A percentile compares a stretch with the other conserved stretches of the same genome.
phyloP scores from a whole-genome alignment of 2,329 filamentous ascomycete genomes.

The Fusarium beomiforme region DNA sequence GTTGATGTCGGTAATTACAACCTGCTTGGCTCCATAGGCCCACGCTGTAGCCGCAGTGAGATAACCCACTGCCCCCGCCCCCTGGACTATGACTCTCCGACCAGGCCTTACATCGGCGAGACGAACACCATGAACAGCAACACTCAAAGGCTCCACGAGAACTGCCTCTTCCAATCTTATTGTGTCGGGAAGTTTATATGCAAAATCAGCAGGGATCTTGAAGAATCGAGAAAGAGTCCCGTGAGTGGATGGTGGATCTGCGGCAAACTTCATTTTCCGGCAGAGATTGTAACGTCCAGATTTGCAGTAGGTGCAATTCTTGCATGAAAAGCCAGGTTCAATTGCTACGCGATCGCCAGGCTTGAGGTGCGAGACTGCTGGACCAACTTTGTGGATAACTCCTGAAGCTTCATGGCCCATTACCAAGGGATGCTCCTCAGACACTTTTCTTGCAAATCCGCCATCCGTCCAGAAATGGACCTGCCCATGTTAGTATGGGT shows the following conservation, averaged over 20 bases:
- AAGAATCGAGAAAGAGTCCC: slow-evolving; percentile 91
- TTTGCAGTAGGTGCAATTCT: slow-evolving; percentile 80
- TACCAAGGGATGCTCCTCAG: slow-evolving; percentile 81
- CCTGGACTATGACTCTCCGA: slow-evolving; percentile 84
- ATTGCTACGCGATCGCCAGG: slow-evolving; percentile 87
- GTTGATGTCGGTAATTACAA: slow-evolving; percentile 36
- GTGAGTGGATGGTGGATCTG: slow-evolving; percentile 84
- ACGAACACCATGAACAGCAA: slow-evolving; percentile 83
- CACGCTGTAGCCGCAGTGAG: slow-evolving; percentile 85
- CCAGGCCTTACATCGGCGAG: slow-evolving; percentile 78
- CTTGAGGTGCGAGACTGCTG: slow-evolving; percentile 68
- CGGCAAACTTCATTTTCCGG: slow-evolving; percentile 86
- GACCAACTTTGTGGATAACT: slow-evolving; percentile 76
- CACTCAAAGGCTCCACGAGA: slow-evolving; percentile 85
- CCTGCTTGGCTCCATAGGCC: slow-evolving; percentile 78
- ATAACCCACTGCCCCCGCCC: slow-evolving; percentile 86
- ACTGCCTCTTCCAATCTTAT: slow-evolving; percentile 87
- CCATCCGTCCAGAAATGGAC: slow-evolving; percentile 89
- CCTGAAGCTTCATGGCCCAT: slow-evolving; percentile 78
- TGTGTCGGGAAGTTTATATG: slow-evolving; percentile 83
- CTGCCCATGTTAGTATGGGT: slow-evolving; percentile 51
- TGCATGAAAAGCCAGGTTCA: slow-evolving; percentile 89
- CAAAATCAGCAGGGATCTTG: slow-evolving; percentile 84
- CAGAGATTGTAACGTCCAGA: slow-evolving; percentile 91
- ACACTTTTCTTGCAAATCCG: slow-evolving; percentile 80